Conservation (phyloP, 2,329 filamentous ascomycete species). For the Ophiosphaerella herpotricha region DNA sequence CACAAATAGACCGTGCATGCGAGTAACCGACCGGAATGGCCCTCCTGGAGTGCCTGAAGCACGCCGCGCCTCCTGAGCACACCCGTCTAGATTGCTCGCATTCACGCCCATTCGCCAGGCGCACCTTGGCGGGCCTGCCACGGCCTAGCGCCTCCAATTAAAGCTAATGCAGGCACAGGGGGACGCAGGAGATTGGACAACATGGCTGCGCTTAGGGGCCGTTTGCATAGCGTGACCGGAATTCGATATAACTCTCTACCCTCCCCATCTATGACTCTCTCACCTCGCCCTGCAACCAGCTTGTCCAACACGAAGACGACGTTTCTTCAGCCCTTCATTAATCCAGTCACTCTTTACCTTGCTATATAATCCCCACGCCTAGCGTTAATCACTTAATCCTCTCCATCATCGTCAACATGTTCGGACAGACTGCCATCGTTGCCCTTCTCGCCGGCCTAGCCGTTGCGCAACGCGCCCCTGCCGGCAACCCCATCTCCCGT, state of each 20-base stretch:
- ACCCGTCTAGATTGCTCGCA: constrained; percentile 16
- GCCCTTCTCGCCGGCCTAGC: constrained; percentile 59
- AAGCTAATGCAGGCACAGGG: constrained; percentile 31
- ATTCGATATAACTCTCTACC: constrained; percentile 30
- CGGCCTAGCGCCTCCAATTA: constrained; percentile 4
- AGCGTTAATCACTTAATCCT: constrained; percentile 37
- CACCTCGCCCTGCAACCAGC: constrained; percentile 13
- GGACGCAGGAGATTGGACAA: constrained; percentile 16
- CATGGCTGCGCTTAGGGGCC: constrained; percentile 8
- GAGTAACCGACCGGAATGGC: constrained; percentile 11
- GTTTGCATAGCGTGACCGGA: constrained; percentile 11
- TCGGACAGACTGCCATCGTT: constrained; percentile 48
- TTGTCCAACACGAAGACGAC: constrained; percentile 20
- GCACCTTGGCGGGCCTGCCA: background rate
- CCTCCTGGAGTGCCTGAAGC: constrained; percentile 14
- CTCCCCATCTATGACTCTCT: constrained; percentile 12
- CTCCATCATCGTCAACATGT: constrained; percentile 34
- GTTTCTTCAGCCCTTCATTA: constrained; percentile 37
- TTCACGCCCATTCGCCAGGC: constrained; percentile 15
- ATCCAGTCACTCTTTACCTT: constrained; percentile 1
- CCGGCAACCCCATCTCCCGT: constrained; percentile 57
- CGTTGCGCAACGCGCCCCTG: constrained; percentile 36
- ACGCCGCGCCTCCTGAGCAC: constrained; percentile 13
- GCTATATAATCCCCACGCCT: constrained; percentile 21
- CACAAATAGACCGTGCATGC: constrained; percentile 13